Evolutionary conservation across 805 yeast genomes (phyloP), one percentile per base, ranked within the genome.

Genomic region (Wickerhamiella azymoides): DNA sequence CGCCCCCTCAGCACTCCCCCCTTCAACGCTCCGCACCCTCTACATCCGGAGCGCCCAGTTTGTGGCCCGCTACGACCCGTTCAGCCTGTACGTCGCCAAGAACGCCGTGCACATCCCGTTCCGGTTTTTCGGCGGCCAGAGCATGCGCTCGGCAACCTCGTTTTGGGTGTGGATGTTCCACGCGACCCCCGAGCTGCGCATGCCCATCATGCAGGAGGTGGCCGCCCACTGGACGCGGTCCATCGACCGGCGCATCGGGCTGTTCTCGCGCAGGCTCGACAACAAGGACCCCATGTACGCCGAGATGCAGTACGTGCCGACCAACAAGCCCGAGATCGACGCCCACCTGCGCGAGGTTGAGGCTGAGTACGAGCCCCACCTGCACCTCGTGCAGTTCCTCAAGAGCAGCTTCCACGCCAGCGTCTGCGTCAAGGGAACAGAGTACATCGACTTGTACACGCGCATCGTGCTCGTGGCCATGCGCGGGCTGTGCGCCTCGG

Each of bases 231-330:
- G 93, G 82, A 83, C 79, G 60, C 62, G 64, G 33, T 72, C 89
- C 1, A 73, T 85, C 38, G 69, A 72, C 30, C 63, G 69, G 26
- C 64, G 65, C 24, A 65, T 65, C 36, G 96, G 97, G 3, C 60
- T 89, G 10, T 88, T 74, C 60, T 73, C 79, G 6, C 68, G 65
- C 4, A 54, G 62, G 5, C 63, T 64, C 51, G 94, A 86, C 59
- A 59, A 75, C 6, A 56, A 54, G 0, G 65, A 70, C 46, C 79
- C 89, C 19, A 83, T 79, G 46, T 79, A 69, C 60, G 64, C 74
- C 51, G 71, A 69, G 43, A 92, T 92, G 98, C 92, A 84, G 51
- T 92, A 92, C 55, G 66, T 86, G 1, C 96, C 98, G 10, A 78
- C 93, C 39, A 79, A 81, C 62, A 79, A 76, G 52, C 67, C 68